Evolutionary conservation across 192 early-diverging fungal genomes (phyloP), one percentile per base, ranked within the genome.

Genomic region (Blastocladiella britannica): DNA sequence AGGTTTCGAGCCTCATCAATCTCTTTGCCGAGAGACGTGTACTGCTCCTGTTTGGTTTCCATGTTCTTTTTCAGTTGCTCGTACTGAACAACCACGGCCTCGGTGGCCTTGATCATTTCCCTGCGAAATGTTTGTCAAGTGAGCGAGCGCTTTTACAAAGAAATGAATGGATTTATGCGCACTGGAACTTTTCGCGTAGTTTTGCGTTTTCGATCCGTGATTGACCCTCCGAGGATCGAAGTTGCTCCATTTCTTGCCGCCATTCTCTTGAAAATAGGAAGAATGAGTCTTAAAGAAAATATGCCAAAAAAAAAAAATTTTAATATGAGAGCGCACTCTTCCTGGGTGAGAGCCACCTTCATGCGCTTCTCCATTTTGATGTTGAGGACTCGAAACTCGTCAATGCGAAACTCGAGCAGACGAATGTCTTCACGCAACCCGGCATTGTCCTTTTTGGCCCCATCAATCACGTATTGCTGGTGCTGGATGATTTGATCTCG

Each of bases 1-100:
- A 73, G 73, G n/a, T 60, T 71, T 53, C 75, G 75, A n/a, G 76
- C 72, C 57, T 78, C 76, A 55, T 78, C 76, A 23, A 78, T 26
- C 59, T 78, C 76, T 5, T 43, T 59, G 1, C 68, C 66, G 0
- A 78, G 61, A 29, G 71, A 65, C 25, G 75, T 73, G 62, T 67
- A 70, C 57, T 78, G 73, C 54, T 59, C 61, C 26, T 68, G 65
- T 53, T 78, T 78, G 51, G 70, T 26, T 29, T 78, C 76, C 53
- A 71, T 68, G 58, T 78, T 75, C 62, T 68, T 75, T 63, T 78
- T 78, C 55, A 78, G 63, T 6, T 67, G 66, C 25, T 71, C 71
- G 57, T 76, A 78, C 43, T 78, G 75, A 28, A 30, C 30, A 0
- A 71, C 76, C 2, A 78, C 70, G 54, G 70, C 71, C 54, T 70